Evolutionary conservation across 2,329 filamentous ascomycete genomes (phyloP).

Genomic region (Botryotinia calthae): DNA sequence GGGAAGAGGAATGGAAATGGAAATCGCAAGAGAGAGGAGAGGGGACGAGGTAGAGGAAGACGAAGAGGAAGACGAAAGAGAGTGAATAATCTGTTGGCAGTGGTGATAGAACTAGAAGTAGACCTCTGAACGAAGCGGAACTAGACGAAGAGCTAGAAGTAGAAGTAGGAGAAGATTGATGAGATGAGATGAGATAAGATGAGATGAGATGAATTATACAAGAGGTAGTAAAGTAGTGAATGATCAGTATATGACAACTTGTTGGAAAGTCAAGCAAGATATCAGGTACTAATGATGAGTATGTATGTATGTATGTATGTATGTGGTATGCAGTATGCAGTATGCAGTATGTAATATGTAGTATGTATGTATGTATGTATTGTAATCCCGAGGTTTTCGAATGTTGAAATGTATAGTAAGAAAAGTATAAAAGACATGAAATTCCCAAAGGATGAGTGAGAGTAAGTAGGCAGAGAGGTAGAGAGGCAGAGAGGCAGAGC

Average conservation of each 20-base stretch:
- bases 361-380: background rate
- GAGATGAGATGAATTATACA: conserved; percentile 1
- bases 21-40: background rate
- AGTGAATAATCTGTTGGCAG: background rate
- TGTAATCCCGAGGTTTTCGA: background rate
- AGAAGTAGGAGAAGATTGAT: background rate
- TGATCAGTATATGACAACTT: background rate
- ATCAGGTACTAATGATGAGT: background rate
- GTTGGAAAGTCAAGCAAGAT: background rate
- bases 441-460: no score
- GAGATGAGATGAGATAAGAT: background rate
- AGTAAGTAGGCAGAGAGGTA: no score
- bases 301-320: background rate
- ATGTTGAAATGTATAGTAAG: background rate
- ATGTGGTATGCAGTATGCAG: no score
- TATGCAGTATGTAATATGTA: background rate
- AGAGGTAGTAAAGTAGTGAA: background rate
- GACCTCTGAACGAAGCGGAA: background rate
- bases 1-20: background rate
- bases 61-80: background rate
- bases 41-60: background rate
- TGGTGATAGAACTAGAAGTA: background rate
- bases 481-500: no score
- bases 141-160: background rate
- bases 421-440: background rate